Percentiles rank a stretch among this genome's conserved stretches.
phyloP scores from a whole-genome alignment of 1,139 yeast species.

The Pichia sp. region DNA sequence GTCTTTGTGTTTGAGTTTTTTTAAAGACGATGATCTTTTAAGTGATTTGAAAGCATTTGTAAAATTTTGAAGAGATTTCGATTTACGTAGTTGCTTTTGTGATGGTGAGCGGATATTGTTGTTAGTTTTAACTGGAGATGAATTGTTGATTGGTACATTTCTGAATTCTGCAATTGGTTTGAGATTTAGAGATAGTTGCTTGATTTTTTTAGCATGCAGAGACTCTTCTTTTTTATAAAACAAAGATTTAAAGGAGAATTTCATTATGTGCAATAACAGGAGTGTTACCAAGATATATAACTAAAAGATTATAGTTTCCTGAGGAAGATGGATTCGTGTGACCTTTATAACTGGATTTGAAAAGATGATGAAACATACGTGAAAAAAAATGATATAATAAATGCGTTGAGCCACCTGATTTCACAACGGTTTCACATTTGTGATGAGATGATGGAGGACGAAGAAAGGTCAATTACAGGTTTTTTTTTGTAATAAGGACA shows the following conservation, averaged over 20 bases:
- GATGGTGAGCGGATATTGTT: no score
- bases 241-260: background rate
- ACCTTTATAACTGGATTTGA: background rate
- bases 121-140: background rate
- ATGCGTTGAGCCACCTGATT: slow-evolving; percentile 2
- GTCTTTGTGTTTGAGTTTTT: background rate
- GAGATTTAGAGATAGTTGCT: background rate
- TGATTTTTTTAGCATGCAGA: background rate
- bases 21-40: background rate
- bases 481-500: no score
- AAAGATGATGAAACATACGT: slow-evolving; percentile 4
- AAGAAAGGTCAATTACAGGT: no score
- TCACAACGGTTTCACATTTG: slow-evolving; percentile 1
- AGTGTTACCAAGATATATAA: no score
- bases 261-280: background rate
- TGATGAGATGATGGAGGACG: background rate
- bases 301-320: no score
- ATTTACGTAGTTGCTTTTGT: background rate
- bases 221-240: background rate
- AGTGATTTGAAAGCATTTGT: background rate
- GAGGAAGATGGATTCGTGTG: no score
- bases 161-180: background rate
- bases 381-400: background rate
- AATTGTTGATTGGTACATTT: background rate
- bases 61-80: background rate